Evolutionary conservation across 2,329 filamentous ascomycete species (phyloP).

Genomic region (Zarea fungicola): DNA sequence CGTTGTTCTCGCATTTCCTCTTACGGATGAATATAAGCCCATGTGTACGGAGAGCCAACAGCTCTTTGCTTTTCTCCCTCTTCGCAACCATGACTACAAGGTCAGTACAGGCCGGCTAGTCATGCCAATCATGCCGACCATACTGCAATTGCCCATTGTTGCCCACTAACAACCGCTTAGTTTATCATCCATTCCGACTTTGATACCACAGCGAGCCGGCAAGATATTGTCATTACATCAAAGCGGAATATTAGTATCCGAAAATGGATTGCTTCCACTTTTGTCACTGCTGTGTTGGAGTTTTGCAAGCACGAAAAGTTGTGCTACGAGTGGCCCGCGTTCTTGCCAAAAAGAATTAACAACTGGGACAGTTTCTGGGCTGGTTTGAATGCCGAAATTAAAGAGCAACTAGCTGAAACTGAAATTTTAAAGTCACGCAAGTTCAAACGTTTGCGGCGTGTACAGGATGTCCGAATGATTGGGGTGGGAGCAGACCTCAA

Average conservation of each 20-base stretch:
- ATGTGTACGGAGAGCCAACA: constrained; percentile 32
- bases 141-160: background rate
- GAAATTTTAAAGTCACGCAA: constrained; percentile 15
- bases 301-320: constrained; percentile 34
- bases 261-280: constrained; percentile 30
- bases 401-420: constrained; percentile 12
- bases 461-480: background rate
- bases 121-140: too few species aligned
- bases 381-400: constrained; percentile 21
- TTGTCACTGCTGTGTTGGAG: constrained; percentile 32
- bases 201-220: constrained; percentile 38
- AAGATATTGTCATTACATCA: constrained; percentile 35
- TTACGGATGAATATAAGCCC: constrained; percentile 27
- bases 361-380: constrained; percentile 26
- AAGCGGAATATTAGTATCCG: constrained; percentile 33
- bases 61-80: constrained; percentile 42
- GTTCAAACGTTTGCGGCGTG: background rate
- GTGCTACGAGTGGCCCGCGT: constrained; percentile 41
- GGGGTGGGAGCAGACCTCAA: too few species aligned
- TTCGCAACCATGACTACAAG: constrained; percentile 38
- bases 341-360: constrained; percentile 30
- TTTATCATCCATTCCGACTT: constrained; percentile 49
- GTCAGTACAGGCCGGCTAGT: too few species aligned
- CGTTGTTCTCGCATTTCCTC: constrained; percentile 42
- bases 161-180: constrained; percentile 16